Percentiles rank a stretch among this genome's conserved stretches.
Conservation (phyloP, 192 early-diverging fungal genomes). For the Coemansia sp. region DNA sequence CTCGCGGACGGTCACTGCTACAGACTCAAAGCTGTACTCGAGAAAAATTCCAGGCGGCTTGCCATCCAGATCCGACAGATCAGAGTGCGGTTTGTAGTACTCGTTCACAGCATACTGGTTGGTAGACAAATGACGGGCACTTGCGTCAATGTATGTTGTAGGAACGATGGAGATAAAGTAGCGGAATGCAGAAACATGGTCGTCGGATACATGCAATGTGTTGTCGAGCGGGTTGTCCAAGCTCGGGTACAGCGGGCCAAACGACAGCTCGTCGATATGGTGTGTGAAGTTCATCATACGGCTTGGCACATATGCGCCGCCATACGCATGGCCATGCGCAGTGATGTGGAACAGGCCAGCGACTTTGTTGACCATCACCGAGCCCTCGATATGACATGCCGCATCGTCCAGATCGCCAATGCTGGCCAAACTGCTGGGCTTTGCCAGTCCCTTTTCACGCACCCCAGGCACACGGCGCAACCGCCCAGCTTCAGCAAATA, state of each 20-base stretch:
- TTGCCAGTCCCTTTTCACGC: neutral
- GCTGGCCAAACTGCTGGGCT: neutral
- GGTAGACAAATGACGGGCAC: conserved; percentile 62
- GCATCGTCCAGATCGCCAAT: conserved; percentile 35
- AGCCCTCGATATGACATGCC: conserved; percentile 76
- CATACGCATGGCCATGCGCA: conserved; percentile 84
- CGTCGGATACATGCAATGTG: conserved; percentile 65
- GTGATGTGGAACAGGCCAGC: conserved; percentile 91
- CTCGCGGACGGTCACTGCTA: conserved; percentile 77
- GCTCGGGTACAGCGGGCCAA: conserved; percentile 81
- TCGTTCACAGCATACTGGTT: conserved; percentile 96
- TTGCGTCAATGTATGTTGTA: conserved; percentile 70
- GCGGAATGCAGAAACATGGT: conserved; percentile 71
- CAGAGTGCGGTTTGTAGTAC: conserved; percentile 45
- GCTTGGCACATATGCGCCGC: conserved; percentile 58
- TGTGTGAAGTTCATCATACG: conserved; percentile 92
- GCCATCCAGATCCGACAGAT: conserved; percentile 8
- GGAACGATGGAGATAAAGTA: conserved; percentile 90
- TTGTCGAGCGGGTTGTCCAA: conserved; percentile 87
- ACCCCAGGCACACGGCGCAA: neutral
- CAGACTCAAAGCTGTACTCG: conserved; percentile 89
- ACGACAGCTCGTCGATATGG: conserved; percentile 87
- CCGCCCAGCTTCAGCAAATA: conserved; percentile 26
- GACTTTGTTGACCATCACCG: conserved; percentile 75
- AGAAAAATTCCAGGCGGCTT: conserved; percentile 73